Evolutionary conservation across 441 rosid species (phyloP).

Genomic region (Metrosideros polymorpha): DNA sequence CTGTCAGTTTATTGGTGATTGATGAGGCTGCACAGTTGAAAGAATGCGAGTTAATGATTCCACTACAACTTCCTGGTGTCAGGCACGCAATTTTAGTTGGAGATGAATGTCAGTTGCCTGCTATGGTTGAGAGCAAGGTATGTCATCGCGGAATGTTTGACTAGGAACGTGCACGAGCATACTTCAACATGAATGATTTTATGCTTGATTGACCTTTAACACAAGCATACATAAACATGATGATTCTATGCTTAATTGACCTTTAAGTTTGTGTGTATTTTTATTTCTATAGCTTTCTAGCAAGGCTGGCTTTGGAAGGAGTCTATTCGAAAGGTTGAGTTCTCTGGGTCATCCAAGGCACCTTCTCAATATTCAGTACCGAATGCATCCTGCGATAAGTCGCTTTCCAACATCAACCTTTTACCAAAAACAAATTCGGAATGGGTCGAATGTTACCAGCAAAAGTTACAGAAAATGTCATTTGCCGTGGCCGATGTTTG

Average conservation of each 20-base stretch:
- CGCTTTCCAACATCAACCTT: conserved; percentile 28
- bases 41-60: conserved; percentile 37
- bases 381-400: conserved; percentile 52
- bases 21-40: conserved; percentile 46
- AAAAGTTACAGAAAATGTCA: conserved; percentile 8
- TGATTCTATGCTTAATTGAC: background rate
- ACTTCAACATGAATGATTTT: too few relatives aligned
- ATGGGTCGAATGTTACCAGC: conserved; percentile 21
- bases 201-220: too few relatives aligned
- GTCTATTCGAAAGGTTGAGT: conserved; percentile 41
- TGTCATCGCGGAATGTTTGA: background rate
- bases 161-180: background rate
- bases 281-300: conserved; percentile 19
- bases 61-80: conserved; percentile 24
- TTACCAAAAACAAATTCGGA: conserved; percentile 15
- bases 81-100: conserved; percentile 30
- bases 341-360: conserved; percentile 28
- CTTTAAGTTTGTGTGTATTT: background rate
- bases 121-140: conserved; percentile 35
- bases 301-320: conserved; percentile 34
- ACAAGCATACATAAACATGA: too few relatives aligned
- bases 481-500: conserved; percentile 31
- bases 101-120: conserved; percentile 33
- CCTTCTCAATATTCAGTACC: conserved; percentile 31
- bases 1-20: conserved; percentile 25